These are phyloP conservation scores for Posidonia australis DNA, from an alignment of 106 monocot species.

Conservation along the genomic window DNA sequence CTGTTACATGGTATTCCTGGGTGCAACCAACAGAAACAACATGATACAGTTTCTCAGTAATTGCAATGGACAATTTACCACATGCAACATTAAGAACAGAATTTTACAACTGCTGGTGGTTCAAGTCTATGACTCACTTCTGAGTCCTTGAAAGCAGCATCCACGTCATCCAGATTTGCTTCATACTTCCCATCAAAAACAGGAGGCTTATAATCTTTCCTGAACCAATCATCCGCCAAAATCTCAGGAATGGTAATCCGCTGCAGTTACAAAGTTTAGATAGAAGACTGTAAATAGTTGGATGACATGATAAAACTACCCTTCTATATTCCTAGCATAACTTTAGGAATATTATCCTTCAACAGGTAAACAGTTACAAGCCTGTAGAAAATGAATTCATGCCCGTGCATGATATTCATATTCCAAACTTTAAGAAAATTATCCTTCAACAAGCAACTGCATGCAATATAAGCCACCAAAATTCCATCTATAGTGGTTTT, in stretches of 20 bases:
- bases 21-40: too few relatives aligned
- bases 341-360: too few relatives aligned
- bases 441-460: too few relatives aligned
- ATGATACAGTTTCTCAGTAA: too few relatives aligned
- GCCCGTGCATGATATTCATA: too few relatives aligned
- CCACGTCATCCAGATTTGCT: constrained; percentile 53
- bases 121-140: constrained; percentile 40
- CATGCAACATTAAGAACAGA: neutral
- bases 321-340: neutral
- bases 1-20: constrained; percentile 53
- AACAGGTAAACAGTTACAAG: too few relatives aligned
- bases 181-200: constrained; percentile 64
- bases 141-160: constrained; percentile 59
- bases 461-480: too few relatives aligned
- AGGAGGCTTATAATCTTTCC: constrained; percentile 69
- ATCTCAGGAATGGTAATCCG: constrained; percentile 79
- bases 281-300: neutral
- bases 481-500: too few relatives aligned
- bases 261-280: constrained; percentile 22
- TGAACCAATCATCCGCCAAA: constrained; percentile 89
- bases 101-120: too few relatives aligned
- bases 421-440: too few relatives aligned
- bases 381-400: neutral
- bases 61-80: too few relatives aligned
- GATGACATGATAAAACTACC: neutral